Conservation (phyloP, 441 rosid species). For the Euphorbia schlechtendalii region DNA sequence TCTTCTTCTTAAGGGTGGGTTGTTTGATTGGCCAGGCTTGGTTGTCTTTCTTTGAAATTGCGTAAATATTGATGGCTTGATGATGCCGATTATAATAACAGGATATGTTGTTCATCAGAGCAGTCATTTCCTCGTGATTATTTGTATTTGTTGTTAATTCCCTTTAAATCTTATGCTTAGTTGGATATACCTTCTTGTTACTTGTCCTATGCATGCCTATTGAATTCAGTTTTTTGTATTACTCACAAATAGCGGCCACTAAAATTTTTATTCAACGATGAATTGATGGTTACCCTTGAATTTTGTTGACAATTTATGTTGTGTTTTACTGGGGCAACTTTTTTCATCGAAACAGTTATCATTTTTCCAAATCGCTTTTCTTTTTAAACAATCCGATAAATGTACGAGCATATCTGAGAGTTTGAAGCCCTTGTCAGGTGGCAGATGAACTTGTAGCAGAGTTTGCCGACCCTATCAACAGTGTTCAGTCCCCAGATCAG, state of each 20-base stretch:
- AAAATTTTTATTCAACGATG: not conserved
- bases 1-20: too few relatives aligned
- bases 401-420: constrained; percentile 24
- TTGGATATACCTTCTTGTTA: constrained; percentile 1
- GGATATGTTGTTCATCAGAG: not conserved
- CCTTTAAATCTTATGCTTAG: not conserved
- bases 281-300: not conserved
- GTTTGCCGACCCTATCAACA: constrained; percentile 77
- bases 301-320: not conserved
- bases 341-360: not conserved
- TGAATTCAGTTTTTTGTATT: not conserved
- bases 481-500: constrained; percentile 84
- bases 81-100: too few relatives aligned
- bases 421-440: constrained; percentile 56
- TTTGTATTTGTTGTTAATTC: too few relatives aligned
- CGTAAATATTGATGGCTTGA: too few relatives aligned
- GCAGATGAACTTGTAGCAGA: constrained; percentile 99
- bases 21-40: too few relatives aligned
- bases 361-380: not conserved
- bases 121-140: not conserved
- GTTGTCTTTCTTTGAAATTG: too few relatives aligned
- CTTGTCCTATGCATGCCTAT: not conserved
- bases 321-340: not conserved
- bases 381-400: constrained; percentile 7
- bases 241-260: not conserved